These are phyloP conservation scores for Fusarium stilboides DNA, from an alignment of 2,329 filamentous ascomycete genomes.

Conservation along the genomic window DNA sequence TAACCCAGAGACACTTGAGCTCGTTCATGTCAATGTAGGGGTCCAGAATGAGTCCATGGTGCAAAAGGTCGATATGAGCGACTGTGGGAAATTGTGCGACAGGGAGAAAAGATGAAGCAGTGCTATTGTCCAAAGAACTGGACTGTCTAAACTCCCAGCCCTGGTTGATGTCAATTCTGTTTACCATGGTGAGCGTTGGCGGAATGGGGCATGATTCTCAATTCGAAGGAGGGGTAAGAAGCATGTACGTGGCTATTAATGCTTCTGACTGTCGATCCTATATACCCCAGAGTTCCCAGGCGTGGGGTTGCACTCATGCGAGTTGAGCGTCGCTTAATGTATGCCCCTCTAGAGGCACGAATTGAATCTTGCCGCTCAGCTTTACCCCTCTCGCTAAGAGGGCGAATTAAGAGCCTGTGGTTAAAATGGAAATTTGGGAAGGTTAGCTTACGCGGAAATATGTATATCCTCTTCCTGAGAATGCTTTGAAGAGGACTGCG, in stretches of 20 bases:
- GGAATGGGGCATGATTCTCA: neutral
- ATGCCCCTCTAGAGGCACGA: no score
- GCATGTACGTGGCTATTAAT: no score
- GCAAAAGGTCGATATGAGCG: conserved; percentile 8
- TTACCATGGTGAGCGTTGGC: neutral
- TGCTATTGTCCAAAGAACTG: neutral
- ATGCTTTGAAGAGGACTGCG: no score
- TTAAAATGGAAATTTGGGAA: no score
- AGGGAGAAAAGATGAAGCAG: neutral
- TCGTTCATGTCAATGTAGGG: conserved; percentile 20
- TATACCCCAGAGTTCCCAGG: neutral
- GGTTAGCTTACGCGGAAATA: no score
- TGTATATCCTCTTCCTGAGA: no score
- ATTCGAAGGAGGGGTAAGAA: neutral
- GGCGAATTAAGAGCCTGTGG: no score
- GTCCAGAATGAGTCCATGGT: neutral
- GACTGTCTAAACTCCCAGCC: conserved; percentile 18
- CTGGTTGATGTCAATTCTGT: neutral
- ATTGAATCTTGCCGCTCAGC: no score
- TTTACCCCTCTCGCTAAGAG: no score
- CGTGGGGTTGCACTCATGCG: neutral
- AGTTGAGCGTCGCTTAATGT: neutral
- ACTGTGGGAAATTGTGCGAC: conserved; percentile 7
- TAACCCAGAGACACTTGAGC: conserved; percentile 15
- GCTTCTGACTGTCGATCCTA: no score